phyloP scores from a whole-genome alignment of 2,329 filamentous ascomycete genomes.

The Aspergillus floridensis region DNA sequence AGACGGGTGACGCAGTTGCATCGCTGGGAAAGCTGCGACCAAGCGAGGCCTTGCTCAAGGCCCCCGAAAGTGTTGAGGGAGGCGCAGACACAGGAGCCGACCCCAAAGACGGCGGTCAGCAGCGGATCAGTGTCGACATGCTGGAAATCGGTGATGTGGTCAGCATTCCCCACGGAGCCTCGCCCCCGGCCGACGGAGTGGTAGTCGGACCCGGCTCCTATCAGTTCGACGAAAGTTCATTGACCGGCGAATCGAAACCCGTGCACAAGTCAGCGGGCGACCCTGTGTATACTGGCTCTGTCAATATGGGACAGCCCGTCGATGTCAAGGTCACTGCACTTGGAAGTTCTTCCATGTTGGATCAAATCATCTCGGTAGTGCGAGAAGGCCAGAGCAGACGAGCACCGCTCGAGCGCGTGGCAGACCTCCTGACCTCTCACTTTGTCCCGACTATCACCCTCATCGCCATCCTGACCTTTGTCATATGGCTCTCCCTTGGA shows the following conservation, averaged over 20 bases:
- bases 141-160: constrained; percentile 74
- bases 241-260: constrained; percentile 61
- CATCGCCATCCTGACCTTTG: constrained; percentile 47
- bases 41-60: constrained; percentile 68
- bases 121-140: constrained; percentile 61
- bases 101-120: constrained; percentile 20
- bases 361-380: constrained; percentile 50
- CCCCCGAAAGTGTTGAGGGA: constrained; percentile 9
- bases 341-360: constrained; percentile 50
- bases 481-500: constrained; percentile 48
- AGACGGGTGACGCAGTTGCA: constrained; percentile 80
- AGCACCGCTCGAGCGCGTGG: constrained; percentile 48
- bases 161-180: constrained; percentile 72
- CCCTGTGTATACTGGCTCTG: constrained; percentile 46
- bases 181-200: constrained; percentile 77
- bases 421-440: constrained; percentile 49
- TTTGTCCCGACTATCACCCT: constrained; percentile 51
- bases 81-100: constrained; percentile 4
- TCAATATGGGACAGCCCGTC: constrained; percentile 49
- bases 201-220: constrained; percentile 57
- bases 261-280: constrained; percentile 44
- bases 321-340: constrained; percentile 44
- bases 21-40: constrained; percentile 76
- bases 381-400: constrained; percentile 50
- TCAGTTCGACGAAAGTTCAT: constrained; percentile 82